phyloP scores from a whole-genome alignment of 768 basidiomycete species.

The Steccherinum ochraceum region DNA sequence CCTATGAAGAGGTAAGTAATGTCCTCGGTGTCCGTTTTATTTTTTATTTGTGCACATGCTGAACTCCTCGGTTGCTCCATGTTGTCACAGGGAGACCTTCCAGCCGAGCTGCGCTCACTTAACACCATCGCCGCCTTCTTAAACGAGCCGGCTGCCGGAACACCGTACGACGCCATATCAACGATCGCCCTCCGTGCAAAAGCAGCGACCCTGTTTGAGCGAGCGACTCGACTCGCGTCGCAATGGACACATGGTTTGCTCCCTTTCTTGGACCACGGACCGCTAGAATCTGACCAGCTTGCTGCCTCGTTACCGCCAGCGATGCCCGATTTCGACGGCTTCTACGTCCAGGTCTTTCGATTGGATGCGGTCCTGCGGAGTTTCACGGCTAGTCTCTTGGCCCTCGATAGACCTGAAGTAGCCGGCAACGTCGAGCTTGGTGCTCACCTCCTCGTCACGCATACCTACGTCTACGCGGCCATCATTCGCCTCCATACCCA shows the following conservation, averaged over 20 bases:
- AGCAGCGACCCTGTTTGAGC: conserved; percentile 16
- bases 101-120: not conserved
- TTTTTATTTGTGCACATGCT: no score
- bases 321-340: conserved; percentile 9
- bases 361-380: conserved; percentile 15
- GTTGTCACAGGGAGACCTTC: not conserved
- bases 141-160: not conserved
- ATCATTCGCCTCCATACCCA: conserved; percentile 19
- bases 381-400: conserved; percentile 10
- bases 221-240: conserved; percentile 13
- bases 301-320: not conserved
- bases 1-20: conserved; percentile 16
- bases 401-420: not conserved
- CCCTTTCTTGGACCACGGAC: not conserved
- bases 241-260: conserved; percentile 15
- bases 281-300: not conserved
- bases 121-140: not conserved
- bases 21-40: not conserved
- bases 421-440: not conserved
- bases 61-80: no score
- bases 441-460: conserved; percentile 9
- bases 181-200: conserved; percentile 17
- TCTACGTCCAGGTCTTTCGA: conserved; percentile 9
- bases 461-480: conserved; percentile 17
- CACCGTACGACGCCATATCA: conserved; percentile 6